Base-by-base conservation (phyloP, 257 asterid genomes). In the Anisodus acutangulus region DNA sequence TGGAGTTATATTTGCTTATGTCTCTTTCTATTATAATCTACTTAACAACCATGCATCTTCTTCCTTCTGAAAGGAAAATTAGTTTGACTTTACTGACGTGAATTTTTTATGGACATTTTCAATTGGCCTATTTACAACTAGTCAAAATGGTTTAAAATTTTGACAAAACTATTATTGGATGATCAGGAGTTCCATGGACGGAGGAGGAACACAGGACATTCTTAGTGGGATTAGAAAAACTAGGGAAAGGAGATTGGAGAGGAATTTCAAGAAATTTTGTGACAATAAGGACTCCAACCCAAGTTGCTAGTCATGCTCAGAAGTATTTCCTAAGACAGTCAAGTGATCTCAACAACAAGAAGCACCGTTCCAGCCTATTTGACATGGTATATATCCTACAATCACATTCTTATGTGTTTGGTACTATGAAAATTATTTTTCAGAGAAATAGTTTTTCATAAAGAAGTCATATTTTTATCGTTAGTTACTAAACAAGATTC, bases 181-280 rank as follows among this genome's bases (percentile, higher is more conserved):
- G 45, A 59, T 26, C 55, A 94, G 98, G 98, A 83, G 91, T 92
- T 74, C 90, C 98, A 55, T 94, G 97, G 98, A 92, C 95, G 10
- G 98, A 94, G 85, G 94, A 93, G 87, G 97, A 94, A 83, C 98
- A 94, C 86, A 87, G 91, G 0, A 62, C 78, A 22, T 94, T 94
- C 87, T 87, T 94, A 54, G 41, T 87, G 6, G 98, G 97, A 57
- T 90, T 93, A 3, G 92, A 93, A 74, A 90, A 89, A 85, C 86
- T 87, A 8, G 98, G 98, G 0, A 94, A 92, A 86, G 97, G 98
- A 64, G 97, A 94, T 57, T 93, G 98, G 98, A 92, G 97, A 39
- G 97, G 95, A 74, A 94, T 94, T 81, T 94, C 97, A 70, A 90
- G 94, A 84, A 92, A 90, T 80, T 94, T 86, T 57, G 97, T 94